Evolutionary conservation across 2,329 filamentous ascomycete species (phyloP), one percentile per base, ranked within the genome.

Genomic region (Venturia effusa): DNA sequence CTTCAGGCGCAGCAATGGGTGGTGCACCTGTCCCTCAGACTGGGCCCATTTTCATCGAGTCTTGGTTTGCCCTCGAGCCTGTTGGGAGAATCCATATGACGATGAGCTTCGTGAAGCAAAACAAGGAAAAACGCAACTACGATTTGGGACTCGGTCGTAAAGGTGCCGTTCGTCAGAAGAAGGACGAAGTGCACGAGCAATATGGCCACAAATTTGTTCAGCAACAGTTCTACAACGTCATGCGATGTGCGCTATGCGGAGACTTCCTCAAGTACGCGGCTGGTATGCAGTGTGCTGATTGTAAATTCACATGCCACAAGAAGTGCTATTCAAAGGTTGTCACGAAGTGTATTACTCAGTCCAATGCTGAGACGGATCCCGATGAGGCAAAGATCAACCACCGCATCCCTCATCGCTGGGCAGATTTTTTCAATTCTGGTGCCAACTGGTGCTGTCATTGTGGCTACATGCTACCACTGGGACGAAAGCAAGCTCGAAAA

Each of bases 381-480:
- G 94, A 99, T 76, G 94, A 99, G 77, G 94, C 97, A 78, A 99
- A 97, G 81, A 95, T 99, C 84, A 99, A 99, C 74, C 94, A 99
- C 75, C 90, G 94, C 68, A 99, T 99, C 73, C 94, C 94, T 10
- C 94, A 99, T 83, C 88, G 94, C 63, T 99, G 97, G 81, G 87
- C 93, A 71, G 86, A 89, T n/a, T 99, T 95, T 74, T 92, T 92
- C 68, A 99, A 99, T 72, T 90, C 99, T 78, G 94, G 92, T 19
- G 94, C 94, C 69, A 99, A 97, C 74, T 99, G 94, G 94, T 99
- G 94, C 78, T 99, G 94, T 73, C 94, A 99, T 76, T 99, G 94
- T 74, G 94, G 94, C 71, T 97, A 97, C 73, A 88, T 99, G 69
- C 79, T 99, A 61, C 92, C 94, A 0, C 89, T 99, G 73, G 94